Percentiles rank a stretch among this genome's conserved stretches.
Evolutionary conservation across 2,329 filamentous ascomycete genomes (phyloP).

Genomic region (Alternaria incomplexa): DNA sequence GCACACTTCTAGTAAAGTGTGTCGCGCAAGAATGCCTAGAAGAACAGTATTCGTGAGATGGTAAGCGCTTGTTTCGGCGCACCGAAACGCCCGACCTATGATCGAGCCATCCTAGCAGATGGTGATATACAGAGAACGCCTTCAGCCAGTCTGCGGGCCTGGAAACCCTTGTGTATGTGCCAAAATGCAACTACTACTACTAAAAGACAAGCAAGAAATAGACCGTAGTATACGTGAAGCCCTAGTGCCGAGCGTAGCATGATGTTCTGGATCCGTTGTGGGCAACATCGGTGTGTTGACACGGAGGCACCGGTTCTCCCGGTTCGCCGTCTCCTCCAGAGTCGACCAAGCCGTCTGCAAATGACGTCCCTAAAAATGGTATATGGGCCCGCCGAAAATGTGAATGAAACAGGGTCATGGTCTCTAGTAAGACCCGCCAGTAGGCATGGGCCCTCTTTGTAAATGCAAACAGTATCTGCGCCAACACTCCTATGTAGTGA

Average conservation of each 20-base stretch:
- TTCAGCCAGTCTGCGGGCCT: constrained; percentile 26
- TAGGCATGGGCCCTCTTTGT: constrained; percentile 20
- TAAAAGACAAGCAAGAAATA: constrained; percentile 32
- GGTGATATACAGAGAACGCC: constrained; percentile 36
- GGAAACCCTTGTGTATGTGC: constrained; percentile 34
- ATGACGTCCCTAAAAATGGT: background rate
- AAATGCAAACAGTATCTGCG: constrained; percentile 37
- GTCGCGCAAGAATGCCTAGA: constrained; percentile 28
- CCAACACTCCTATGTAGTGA: constrained; percentile 18
- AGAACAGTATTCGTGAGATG: constrained; percentile 18
- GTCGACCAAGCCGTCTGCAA: background rate
- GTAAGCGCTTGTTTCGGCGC: constrained; percentile 15
- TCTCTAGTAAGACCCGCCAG: constrained; percentile 36
- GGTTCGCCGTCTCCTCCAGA: background rate
- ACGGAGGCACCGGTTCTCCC: background rate
- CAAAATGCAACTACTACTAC: constrained; percentile 43
- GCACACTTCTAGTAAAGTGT: constrained; percentile 42
- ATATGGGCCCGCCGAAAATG: constrained; percentile 10
- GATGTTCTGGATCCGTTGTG: background rate
- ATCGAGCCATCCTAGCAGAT: constrained; percentile 26
- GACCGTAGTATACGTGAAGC: constrained; percentile 1
- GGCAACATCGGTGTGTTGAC: background rate
- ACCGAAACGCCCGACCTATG: constrained; percentile 29
- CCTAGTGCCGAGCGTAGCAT: background rate
- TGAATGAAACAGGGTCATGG: constrained; percentile 24